Percentiles rank a stretch among this genome's conserved stretches.
phyloP scores from a whole-genome alignment of 768 basidiomycete genomes.

The Lactifluus volemus region DNA sequence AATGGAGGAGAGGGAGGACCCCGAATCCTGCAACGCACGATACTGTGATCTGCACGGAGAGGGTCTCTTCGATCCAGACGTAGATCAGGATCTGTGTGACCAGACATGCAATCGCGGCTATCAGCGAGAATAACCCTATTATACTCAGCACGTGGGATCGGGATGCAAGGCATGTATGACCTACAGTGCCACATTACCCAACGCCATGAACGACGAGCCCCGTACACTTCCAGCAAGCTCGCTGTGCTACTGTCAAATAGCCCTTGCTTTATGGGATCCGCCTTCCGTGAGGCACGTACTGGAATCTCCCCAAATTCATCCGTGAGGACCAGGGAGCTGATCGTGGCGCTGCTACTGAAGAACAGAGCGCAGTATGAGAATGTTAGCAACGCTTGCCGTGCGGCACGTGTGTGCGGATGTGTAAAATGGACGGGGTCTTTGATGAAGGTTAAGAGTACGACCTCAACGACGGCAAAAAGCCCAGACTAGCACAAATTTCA shows the following conservation, averaged over 20 bases:
- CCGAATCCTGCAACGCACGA: slow-evolving; percentile 7
- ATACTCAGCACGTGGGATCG: neutral
- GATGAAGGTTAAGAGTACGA: slow-evolving; percentile 2
- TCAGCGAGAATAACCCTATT: slow-evolving; percentile 8
- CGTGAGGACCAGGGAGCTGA: slow-evolving; percentile 10
- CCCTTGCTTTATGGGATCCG: slow-evolving; percentile 4
- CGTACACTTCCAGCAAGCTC: slow-evolving; percentile 9
- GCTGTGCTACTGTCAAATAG: slow-evolving; percentile 10
- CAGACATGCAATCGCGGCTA: neutral
- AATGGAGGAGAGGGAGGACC: slow-evolving; percentile 5
- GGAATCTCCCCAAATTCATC: slow-evolving; percentile 11
- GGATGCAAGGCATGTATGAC: neutral
- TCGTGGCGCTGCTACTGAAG: slow-evolving; percentile 9
- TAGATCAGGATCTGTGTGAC: slow-evolving; percentile 6
- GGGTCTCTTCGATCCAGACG: slow-evolving; percentile 4
- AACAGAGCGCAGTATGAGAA: slow-evolving; percentile 12
- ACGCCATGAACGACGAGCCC: slow-evolving; percentile 9
- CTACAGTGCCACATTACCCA: slow-evolving; percentile 15
- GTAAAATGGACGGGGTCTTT: neutral
- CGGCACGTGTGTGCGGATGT: neutral
- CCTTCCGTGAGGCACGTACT: neutral
- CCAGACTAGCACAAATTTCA: neutral
- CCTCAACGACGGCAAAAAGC: slow-evolving; percentile 8
- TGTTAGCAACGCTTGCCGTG: neutral
- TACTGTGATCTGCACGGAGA: neutral